phyloP scores from a whole-genome alignment of 2,329 filamentous ascomycete genomes.

The Fusarium sp. region DNA sequence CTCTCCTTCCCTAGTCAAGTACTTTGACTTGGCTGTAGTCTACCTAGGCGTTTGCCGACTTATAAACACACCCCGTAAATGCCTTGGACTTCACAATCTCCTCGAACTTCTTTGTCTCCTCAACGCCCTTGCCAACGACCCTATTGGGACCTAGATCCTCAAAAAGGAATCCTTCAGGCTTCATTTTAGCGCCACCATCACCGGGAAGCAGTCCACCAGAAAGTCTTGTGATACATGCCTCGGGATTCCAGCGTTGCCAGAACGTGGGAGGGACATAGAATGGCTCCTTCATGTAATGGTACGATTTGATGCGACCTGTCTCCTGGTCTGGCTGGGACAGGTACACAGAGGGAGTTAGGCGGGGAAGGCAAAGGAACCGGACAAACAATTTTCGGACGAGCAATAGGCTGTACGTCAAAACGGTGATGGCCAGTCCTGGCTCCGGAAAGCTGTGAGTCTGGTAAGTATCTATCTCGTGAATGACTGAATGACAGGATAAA shows the following conservation, averaged over 20 bases:
- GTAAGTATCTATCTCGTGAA: slow-evolving; percentile 28
- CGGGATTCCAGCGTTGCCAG: slow-evolving; percentile 73
- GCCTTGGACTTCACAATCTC: slow-evolving; percentile 51
- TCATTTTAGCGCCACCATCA: slow-evolving; percentile 54
- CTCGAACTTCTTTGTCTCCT: slow-evolving; percentile 54
- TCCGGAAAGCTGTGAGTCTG: slow-evolving; percentile 56
- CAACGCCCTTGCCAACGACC: slow-evolving; percentile 65
- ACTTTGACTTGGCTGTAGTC: not conserved
- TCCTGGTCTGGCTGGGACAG: slow-evolving; percentile 64
- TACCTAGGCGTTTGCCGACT: slow-evolving; percentile 2
- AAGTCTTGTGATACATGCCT: slow-evolving; percentile 62
- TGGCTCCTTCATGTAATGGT: slow-evolving; percentile 71
- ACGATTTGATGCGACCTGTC: slow-evolving; percentile 64
- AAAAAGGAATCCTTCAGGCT: slow-evolving; percentile 66
- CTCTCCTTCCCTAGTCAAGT: not conserved
- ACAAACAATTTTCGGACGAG: slow-evolving; percentile 66
- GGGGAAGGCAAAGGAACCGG: slow-evolving; percentile 71
- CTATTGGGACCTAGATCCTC: slow-evolving; percentile 72
- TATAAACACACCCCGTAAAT: slow-evolving; percentile 61
- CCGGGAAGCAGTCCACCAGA: slow-evolving; percentile 63
- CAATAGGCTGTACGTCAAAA: slow-evolving; percentile 63
- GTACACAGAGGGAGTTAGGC: slow-evolving; percentile 58
- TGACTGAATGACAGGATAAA: not conserved
- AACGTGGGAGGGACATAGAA: slow-evolving; percentile 73
- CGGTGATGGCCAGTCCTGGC: slow-evolving; percentile 54